A percentile compares a stretch with the other conserved stretches of the same genome.
Evolutionary conservation across 306 rosid species (phyloP).

Genomic region (Medicago lupulina): DNA sequence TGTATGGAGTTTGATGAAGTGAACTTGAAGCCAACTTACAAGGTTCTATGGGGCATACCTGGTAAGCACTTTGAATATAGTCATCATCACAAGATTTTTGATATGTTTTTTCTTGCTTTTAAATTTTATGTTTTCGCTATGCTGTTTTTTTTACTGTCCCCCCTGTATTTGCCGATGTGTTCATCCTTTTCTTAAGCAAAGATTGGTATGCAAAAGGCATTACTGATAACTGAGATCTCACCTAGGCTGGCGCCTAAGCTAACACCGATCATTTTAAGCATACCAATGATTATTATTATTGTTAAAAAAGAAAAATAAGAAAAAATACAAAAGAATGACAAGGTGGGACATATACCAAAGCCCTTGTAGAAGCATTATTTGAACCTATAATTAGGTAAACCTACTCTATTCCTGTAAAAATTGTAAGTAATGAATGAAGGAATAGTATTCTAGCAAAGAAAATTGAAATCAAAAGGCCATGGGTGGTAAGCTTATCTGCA

Average conservation of each 20-base stretch:
- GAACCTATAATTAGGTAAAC: no score
- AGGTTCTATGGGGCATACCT: slow-evolving; percentile 96
- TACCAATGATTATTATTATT: no score
- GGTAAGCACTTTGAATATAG: slow-evolving; percentile 54
- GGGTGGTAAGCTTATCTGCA: no score
- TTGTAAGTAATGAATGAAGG: no score
- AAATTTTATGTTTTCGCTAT: neutral
- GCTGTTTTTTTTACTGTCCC: slow-evolving; percentile 16
- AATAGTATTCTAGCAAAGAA: no score
- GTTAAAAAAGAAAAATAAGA: no score
- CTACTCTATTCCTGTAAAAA: no score
- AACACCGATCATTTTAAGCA: neutral
- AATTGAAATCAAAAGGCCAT: no score
- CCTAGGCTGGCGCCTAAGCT: neutral
- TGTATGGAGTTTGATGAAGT: slow-evolving; percentile 96
- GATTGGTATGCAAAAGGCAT: neutral
- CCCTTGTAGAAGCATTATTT: no score
- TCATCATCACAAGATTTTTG: slow-evolving; percentile 9
- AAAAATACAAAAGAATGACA: no score
- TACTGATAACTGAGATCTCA: neutral
- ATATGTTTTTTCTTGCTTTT: slow-evolving; percentile 18
- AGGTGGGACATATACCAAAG: no score
- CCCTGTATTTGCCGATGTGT: slow-evolving; percentile 1
- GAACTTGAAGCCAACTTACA: slow-evolving; percentile 93
- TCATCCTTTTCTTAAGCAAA: slow-evolving; percentile 3